Conservation (phyloP, 495 filamentous ascomycete genomes). For the Talaromyces ruber region DNA sequence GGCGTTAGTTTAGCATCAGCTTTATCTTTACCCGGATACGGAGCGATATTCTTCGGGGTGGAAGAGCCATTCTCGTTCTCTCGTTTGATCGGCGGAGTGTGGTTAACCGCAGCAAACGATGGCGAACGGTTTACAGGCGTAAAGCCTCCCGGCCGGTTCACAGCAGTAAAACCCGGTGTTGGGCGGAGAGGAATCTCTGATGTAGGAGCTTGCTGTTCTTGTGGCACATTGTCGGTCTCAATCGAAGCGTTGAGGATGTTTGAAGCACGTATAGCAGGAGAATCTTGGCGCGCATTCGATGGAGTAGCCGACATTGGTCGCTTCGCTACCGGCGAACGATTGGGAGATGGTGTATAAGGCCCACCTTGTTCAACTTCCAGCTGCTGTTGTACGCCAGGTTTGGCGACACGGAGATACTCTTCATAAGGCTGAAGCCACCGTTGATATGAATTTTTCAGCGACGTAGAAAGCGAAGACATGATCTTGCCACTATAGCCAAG, state of each 20-base stretch:
- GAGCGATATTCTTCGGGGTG: constrained; percentile 31
- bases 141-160: constrained; percentile 63
- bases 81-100: constrained; percentile 34
- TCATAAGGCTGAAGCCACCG: constrained; percentile 95
- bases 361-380: constrained; percentile 90
- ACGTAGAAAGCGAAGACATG: constrained; percentile 99
- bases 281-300: constrained; percentile 53
- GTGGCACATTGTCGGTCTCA: constrained; percentile 37
- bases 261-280: constrained; percentile 63
- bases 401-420: constrained; percentile 84
- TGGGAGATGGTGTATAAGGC: constrained; percentile 87
- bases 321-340: constrained; percentile 70
- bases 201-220: constrained; percentile 27
- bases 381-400: constrained; percentile 94
- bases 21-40: constrained; percentile 17
- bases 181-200: constrained; percentile 44
- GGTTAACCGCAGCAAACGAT: constrained; percentile 47
- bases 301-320: constrained; percentile 53
- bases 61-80: constrained; percentile 40
- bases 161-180: constrained; percentile 69
- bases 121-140: constrained; percentile 60
- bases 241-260: constrained; percentile 58
- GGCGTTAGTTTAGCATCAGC: constrained; percentile 34
- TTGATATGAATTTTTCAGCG: constrained; percentile 96
- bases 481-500: constrained; percentile 99